phyloP scores from a whole-genome alignment of 371 early-diverging fungal species.

The Fennellomyces sp. region DNA sequence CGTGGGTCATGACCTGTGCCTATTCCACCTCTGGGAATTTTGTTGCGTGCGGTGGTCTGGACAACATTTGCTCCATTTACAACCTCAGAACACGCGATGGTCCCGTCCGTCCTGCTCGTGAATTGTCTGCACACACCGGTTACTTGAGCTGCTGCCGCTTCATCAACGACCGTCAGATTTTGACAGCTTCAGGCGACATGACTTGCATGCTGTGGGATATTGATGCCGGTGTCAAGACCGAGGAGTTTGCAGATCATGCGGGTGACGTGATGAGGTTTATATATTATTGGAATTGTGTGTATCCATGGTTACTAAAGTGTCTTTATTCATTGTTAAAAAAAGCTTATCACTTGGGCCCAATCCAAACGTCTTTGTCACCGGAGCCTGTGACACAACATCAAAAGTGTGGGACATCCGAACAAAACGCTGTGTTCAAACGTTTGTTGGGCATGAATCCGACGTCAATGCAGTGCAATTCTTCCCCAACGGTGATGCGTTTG shows the following conservation, averaged over 20 bases:
- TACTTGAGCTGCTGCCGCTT: slow-evolving; percentile 96
- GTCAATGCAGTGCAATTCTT: slow-evolving; percentile 99
- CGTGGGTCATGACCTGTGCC: slow-evolving; percentile 99
- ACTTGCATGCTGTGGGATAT: slow-evolving; percentile 98
- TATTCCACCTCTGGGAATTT: slow-evolving; percentile 95
- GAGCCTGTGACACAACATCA: slow-evolving; percentile 97
- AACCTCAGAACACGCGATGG: slow-evolving; percentile 92
- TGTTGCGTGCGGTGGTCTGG: slow-evolving; percentile 97
- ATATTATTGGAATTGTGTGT: background rate
- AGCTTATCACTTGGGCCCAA: slow-evolving; percentile 89
- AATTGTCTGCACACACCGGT: slow-evolving; percentile 93
- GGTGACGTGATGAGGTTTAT: slow-evolving; percentile 94
- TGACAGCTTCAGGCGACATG: slow-evolving; percentile 95
- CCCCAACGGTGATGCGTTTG: slow-evolving; percentile 97
- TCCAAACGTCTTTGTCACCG: slow-evolving; percentile 95
- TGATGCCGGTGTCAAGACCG: slow-evolving; percentile 91
- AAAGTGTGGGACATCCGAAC: slow-evolving; percentile 98
- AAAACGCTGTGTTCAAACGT: slow-evolving; percentile 95
- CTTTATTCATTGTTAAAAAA: too few relatives aligned
- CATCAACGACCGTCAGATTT: slow-evolving; percentile 89
- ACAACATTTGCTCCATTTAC: slow-evolving; percentile 96
- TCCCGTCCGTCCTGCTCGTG: slow-evolving; percentile 89
- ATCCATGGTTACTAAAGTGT: background rate
- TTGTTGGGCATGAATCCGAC: slow-evolving; percentile 97
- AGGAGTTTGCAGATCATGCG: slow-evolving; percentile 94